Base-by-base conservation (phyloP, 768 basidiomycete species). In the Lyophyllum semitale region DNA sequence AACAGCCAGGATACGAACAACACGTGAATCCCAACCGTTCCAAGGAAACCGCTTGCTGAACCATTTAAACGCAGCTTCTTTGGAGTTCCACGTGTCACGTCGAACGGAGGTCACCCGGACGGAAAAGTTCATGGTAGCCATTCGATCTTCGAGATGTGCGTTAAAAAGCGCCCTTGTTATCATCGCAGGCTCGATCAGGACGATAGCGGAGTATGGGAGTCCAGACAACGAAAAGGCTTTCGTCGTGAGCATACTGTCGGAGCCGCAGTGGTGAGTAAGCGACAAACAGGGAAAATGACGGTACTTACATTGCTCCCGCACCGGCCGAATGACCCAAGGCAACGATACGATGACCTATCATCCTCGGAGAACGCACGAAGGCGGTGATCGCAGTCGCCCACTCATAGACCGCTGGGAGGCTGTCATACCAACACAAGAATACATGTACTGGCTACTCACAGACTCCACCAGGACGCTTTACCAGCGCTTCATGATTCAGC, bases 31-130 rank as follows among this genome's bases (percentile, higher is more conserved):
- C 78, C 79, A 83, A 7, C 58, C 59, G 32, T 65, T 73, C 79
- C 80, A 84, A 0, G 81, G 81, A 42, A 69, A 59, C 11, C 76
- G 70, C 41, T 73, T 72, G n/a, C 56, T 64, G 44, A 81, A 76
- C 65, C 77, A 81, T 27, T 58, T 47, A 15, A 70, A 70, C 1
- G 81, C 83, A 15, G 72, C 71, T 25, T 75, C 70, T 25, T 68
- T 66, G 15, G 71, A 76, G 1, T 59, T 51, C 81, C 81, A 84
- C 2, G 59, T 63, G 50, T 76, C 67, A 11, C 73, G 69, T 17
- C 80, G 73, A 1, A 60, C 51, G 17, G 66, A 66, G n/a, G 73
- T 74, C 8, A 73, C 70, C 2, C 63, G 59, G 8, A 77, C 71
- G 22, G 69, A 69, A 43, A 72, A 72, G 13, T 54, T 49, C 27